These are phyloP conservation scores for Boeremia lycopersici DNA, from an alignment of 2,329 filamentous ascomycete genomes.

Conservation along the genomic window DNA sequence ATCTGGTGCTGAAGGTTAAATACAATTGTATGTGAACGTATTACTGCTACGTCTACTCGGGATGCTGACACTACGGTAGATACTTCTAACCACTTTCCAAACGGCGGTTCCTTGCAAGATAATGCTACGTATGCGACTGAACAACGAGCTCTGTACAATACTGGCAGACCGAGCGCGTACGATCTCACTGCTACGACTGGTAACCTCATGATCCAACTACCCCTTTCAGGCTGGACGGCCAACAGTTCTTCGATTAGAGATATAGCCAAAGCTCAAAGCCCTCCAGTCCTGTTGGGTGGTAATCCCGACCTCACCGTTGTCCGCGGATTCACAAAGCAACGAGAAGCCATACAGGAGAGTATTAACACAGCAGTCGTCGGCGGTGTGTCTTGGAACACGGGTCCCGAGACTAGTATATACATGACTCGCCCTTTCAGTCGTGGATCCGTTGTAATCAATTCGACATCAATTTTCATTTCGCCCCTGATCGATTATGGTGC, in stretches of 20 bases:
- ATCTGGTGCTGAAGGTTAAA: conserved; percentile 25
- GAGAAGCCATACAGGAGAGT: conserved; percentile 18
- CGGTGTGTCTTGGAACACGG: conserved; percentile 23
- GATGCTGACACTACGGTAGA: conserved; percentile 3
- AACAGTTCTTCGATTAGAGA: conserved; percentile 9
- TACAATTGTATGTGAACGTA: conserved; percentile 26
- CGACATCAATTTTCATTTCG: conserved; percentile 21
- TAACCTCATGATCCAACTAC: conserved; percentile 24
- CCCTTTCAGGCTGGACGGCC: conserved; percentile 20
- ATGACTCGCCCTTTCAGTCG: conserved; percentile 37
- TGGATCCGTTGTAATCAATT: conserved; percentile 21
- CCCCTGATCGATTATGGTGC: conserved; percentile 14
- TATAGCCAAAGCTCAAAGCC: not conserved
- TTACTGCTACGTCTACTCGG: not conserved
- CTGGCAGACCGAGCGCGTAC: conserved; percentile 31
- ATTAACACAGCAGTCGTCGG: conserved; percentile 20
- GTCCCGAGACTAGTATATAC: conserved; percentile 17
- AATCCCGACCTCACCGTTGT: conserved; percentile 25
- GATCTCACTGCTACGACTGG: conserved; percentile 27
- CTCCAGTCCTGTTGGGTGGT: conserved; percentile 17
- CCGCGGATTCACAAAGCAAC: conserved; percentile 37
- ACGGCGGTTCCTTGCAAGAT: conserved; percentile 22
- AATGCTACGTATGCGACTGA: conserved; percentile 37
- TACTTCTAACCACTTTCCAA: conserved; percentile 23
- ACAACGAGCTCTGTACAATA: conserved; percentile 36